These are phyloP conservation scores for Pseudogymnoascus pannorum DNA, from an alignment of 2,329 filamentous ascomycete genomes.

Conservation along the genomic window DNA sequence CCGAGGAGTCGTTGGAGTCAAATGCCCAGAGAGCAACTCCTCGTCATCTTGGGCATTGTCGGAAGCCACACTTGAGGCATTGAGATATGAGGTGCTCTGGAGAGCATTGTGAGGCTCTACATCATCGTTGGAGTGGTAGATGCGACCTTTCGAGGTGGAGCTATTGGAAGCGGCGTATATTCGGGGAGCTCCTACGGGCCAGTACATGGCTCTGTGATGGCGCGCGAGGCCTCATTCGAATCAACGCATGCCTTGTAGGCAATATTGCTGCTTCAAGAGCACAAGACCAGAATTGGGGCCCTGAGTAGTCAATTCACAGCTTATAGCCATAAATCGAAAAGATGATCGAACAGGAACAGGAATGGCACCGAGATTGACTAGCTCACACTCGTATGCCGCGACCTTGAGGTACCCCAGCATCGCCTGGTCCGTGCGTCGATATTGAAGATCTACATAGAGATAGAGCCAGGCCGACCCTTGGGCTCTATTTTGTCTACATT, in stretches of 20 bases:
- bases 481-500: constrained; percentile 3
- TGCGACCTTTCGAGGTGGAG: constrained; percentile 42
- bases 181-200: constrained; percentile 78
- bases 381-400: background rate
- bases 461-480: background rate
- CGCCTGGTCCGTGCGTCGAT: background rate
- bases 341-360: constrained; percentile 2
- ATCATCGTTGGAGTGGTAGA: constrained; percentile 55
- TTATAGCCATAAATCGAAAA: background rate
- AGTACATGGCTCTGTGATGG: constrained; percentile 63
- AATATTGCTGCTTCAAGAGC: constrained; percentile 14
- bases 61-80: constrained; percentile 21
- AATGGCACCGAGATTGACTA: background rate
- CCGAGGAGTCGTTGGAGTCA: constrained; percentile 38
- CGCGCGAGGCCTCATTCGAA: constrained; percentile 28
- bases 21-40: constrained; percentile 14
- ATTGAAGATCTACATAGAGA: constrained; percentile 4
- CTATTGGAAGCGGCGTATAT: constrained; percentile 73
- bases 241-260: constrained; percentile 26
- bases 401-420: constrained; percentile 4
- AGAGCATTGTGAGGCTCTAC: constrained; percentile 34
- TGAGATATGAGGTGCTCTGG: constrained; percentile 29
- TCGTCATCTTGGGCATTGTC: constrained; percentile 23
- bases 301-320: constrained; percentile 1
- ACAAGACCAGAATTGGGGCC: constrained; percentile 2